A percentile compares a stretch with the other conserved stretches of the same genome.
These are phyloP conservation scores for Pichia heedii DNA, from an alignment of 805 yeast species.

Conservation along the genomic window DNA sequence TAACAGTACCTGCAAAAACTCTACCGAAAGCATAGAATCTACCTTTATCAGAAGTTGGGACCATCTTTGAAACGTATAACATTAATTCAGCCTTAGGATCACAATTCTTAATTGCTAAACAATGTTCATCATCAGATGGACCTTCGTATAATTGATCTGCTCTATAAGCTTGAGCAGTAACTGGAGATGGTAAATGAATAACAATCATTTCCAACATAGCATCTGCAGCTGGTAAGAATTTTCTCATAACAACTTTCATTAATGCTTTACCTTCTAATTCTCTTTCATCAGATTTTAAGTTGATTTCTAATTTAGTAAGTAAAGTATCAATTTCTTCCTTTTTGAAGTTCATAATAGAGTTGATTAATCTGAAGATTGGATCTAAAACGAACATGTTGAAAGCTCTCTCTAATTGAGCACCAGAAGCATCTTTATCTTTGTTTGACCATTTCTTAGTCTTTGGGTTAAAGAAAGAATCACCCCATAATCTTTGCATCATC, in stretches of 20 bases:
- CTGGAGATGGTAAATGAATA: constrained; percentile 98
- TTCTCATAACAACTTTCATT: constrained; percentile 97
- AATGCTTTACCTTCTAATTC: constrained; percentile 98
- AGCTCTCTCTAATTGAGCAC: constrained; percentile 95
- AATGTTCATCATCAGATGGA: constrained; percentile 87
- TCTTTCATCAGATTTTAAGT: constrained; percentile 92
- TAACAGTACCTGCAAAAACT: constrained; percentile 99
- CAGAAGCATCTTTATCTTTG: constrained; percentile 92
- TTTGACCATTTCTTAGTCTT: constrained; percentile 99
- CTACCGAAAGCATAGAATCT: constrained; percentile 99
- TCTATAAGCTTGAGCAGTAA: constrained; percentile 98
- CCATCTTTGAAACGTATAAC: constrained; percentile 99
- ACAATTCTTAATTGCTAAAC: constrained; percentile 93
- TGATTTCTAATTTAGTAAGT: constrained; percentile 88
- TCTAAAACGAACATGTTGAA: constrained; percentile 98
- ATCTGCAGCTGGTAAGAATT: constrained; percentile 99
- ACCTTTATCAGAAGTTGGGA: constrained; percentile 99
- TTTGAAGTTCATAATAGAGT: constrained; percentile 98
- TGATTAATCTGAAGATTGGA: constrained; percentile 96
- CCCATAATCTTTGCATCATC: constrained; percentile 99
- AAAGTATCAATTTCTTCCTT: constrained; percentile 91
- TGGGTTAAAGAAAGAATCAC: constrained; percentile 99
- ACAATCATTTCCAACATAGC: constrained; percentile 98
- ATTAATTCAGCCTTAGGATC: constrained; percentile 96
- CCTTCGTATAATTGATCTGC: constrained; percentile 99